Percentiles rank a stretch among this genome's conserved stretches.
These are phyloP conservation scores for Trichoderma gracile DNA, from an alignment of 2,329 filamentous ascomycete species.

Conservation along the genomic window DNA sequence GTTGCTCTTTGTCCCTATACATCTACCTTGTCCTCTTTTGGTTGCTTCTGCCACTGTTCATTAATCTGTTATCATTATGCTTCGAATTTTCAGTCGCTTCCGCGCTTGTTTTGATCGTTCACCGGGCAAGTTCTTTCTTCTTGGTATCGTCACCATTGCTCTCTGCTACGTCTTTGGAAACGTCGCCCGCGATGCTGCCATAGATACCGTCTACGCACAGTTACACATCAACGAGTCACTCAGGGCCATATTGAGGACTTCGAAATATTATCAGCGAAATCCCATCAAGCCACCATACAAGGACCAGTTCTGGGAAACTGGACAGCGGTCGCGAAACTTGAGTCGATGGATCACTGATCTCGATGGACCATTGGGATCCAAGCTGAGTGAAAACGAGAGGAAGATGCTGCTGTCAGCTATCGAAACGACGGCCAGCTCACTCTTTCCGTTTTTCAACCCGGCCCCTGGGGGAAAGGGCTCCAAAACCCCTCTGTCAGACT, in stretches of 20 bases:
- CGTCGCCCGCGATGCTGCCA: neutral
- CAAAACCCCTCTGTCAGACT: constrained; percentile 28
- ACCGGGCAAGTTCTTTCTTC: neutral
- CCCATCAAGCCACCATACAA: constrained; percentile 37
- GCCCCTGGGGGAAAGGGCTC: constrained; percentile 2
- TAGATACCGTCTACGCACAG: neutral
- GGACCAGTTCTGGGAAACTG: constrained; percentile 38
- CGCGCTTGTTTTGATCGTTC: neutral
- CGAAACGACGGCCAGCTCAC: constrained; percentile 27
- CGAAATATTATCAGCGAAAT: constrained; percentile 34
- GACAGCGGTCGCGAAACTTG: constrained; percentile 34
- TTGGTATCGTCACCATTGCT: neutral
- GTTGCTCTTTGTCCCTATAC: neutral
- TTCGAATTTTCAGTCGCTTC: neutral
- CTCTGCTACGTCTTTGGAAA: neutral
- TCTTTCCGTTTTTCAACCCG: constrained; percentile 35
- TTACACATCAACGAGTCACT: neutral
- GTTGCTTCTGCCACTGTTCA: neutral
- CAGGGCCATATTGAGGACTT: constrained; percentile 16
- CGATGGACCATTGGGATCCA: neutral
- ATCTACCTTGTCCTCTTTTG: neutral
- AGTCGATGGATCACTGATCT: constrained; percentile 29
- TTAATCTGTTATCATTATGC: neutral
- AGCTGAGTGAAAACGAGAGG: neutral
- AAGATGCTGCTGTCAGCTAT: constrained; percentile 1